Base-by-base conservation (phyloP, 768 basidiomycete genomes). In the Dacryopinax primogenitus region DNA sequence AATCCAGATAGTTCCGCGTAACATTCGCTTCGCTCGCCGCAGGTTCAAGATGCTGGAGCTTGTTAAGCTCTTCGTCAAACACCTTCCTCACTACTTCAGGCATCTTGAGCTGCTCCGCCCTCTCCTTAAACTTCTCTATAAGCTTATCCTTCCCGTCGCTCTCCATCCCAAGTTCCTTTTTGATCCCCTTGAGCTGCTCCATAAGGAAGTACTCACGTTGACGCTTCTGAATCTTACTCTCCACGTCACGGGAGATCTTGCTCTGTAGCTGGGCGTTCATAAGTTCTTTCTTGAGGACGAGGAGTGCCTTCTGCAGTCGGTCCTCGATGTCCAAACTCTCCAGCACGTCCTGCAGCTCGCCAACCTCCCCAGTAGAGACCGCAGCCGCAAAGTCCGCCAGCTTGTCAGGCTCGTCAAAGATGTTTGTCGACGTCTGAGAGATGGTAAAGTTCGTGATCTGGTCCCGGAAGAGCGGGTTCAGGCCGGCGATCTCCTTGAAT, bases 361-460 rank as follows among this genome's bases (percentile, higher is more conserved):
- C 76, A 9, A 93, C 88, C 64, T 95, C 91, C n/a, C 93, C 94
- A 0, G 88, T 87, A 0, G 89, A 92, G 0, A 97, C 93, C 0
- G 94, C 94, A 0, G 96, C 96, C 0, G 95, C 92, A 69, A 98
- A 95, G 73, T 99, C 96, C 0, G 94, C 95, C 28, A 97, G 84
- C 73, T 93, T 93, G 74, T 96, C 93, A 0, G 95, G 95, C 72
- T 97, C 94, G 72, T 97, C 93, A 70, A 98, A 97, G 64, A 96
- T 89, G 76, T 92, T 96, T 9, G 88, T 83, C 1, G 92, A 88
- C 64, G 91, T 84, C 73, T 95, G 92, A 73, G 88, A 88, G 75
- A 95, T 92, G 16, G 89, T 89, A 75, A 96, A 96, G 74, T 92
- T 92, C 68, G 93, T 92, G 69, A 97, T 95, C 73, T 97, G 94